phyloP scores from a whole-genome alignment of 108 stramenopile species.

The Cyclotella atomus region DNA sequence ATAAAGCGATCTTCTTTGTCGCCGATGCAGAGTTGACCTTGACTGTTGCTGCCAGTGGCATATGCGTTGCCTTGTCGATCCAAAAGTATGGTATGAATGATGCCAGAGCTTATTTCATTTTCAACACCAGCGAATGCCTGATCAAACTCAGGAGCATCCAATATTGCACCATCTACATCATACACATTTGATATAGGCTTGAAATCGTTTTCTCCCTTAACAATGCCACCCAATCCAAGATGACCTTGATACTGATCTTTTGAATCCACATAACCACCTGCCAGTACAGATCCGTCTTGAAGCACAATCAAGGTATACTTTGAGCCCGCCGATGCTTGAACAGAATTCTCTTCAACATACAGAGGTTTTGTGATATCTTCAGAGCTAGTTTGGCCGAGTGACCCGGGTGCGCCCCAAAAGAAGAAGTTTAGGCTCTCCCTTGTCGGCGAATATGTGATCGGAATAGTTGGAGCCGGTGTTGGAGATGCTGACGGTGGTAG shows the following conservation, averaged over 20 bases:
- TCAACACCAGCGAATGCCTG: slow-evolving; percentile 31
- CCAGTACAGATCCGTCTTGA: slow-evolving; percentile 21
- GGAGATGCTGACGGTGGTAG: slow-evolving; percentile 9
- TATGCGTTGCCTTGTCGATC: slow-evolving; percentile 33
- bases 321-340: slow-evolving; percentile 23
- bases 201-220: slow-evolving; percentile 32
- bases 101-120: slow-evolving; percentile 14
- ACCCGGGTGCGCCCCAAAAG: slow-evolving; percentile 40
- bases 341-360: slow-evolving; percentile 14
- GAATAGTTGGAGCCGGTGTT: not conserved
- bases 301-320: slow-evolving; percentile 30
- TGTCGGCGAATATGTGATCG: slow-evolving; percentile 4
- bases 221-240: slow-evolving; percentile 25
- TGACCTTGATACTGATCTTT: slow-evolving; percentile 35
- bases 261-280: slow-evolving; percentile 33
- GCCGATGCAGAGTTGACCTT: slow-evolving; percentile 44
- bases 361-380: slow-evolving; percentile 17
- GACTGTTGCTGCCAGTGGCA: slow-evolving; percentile 22
- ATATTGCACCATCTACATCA: not conserved
- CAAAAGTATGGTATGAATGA: slow-evolving; percentile 35
- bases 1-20: slow-evolving; percentile 27
- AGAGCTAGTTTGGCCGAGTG: slow-evolving; percentile 19
- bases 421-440: slow-evolving; percentile 23
- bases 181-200: slow-evolving; percentile 19
- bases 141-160: slow-evolving; percentile 30